These are phyloP conservation scores for Pyrenophora graminea DNA, from an alignment of 2,329 filamentous ascomycete genomes.

Conservation along the genomic window DNA sequence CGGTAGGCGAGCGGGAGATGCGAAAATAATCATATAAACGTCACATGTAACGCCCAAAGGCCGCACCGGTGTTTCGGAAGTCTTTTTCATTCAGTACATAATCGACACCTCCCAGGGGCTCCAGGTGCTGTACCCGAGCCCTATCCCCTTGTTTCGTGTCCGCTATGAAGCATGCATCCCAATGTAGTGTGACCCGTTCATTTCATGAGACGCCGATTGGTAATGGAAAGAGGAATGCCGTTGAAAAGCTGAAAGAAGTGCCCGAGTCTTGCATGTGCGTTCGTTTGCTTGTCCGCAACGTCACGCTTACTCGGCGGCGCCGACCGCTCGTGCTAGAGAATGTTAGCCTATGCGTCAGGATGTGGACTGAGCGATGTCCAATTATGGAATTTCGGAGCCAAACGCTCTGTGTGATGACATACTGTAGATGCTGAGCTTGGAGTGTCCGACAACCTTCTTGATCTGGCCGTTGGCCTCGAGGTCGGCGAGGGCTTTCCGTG, in stretches of 20 bases:
- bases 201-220: slow-evolving; percentile 42
- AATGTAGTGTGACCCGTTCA: slow-evolving; percentile 37
- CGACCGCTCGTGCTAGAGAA: slow-evolving; percentile 43
- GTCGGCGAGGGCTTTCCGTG: slow-evolving; percentile 84
- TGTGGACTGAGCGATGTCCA: not conserved
- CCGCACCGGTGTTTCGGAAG: slow-evolving; percentile 25
- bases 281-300: slow-evolving; percentile 23
- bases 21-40: no score
- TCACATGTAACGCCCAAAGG: no score
- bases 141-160: slow-evolving; percentile 39
- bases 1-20: no score
- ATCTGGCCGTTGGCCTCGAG: slow-evolving; percentile 98
- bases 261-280: slow-evolving; percentile 32
- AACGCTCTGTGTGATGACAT: slow-evolving; percentile 47
- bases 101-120: slow-evolving; percentile 34
- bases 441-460: slow-evolving; percentile 96
- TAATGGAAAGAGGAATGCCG: slow-evolving; percentile 43
- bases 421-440: slow-evolving; percentile 99
- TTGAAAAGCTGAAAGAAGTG: slow-evolving; percentile 38
- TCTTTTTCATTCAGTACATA: slow-evolving; percentile 45
- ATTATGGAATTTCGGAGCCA: not conserved
- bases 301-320: slow-evolving; percentile 42
- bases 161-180: slow-evolving; percentile 38
- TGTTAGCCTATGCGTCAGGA: slow-evolving; percentile 20
- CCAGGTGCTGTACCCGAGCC: slow-evolving; percentile 31